phyloP scores from a whole-genome alignment of 306 rosid species.

The Inga oerstediana region DNA sequence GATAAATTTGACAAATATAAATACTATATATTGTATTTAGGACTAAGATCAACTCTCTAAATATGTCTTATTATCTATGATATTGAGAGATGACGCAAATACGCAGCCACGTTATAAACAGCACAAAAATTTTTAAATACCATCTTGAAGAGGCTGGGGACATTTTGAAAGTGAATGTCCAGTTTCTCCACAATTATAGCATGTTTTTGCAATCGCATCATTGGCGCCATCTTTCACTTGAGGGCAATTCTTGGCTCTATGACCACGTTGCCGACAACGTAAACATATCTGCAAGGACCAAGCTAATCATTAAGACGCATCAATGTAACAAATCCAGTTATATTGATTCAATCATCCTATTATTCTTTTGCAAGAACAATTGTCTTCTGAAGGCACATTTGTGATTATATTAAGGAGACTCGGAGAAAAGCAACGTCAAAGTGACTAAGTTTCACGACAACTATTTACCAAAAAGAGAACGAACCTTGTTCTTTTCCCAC shows the following conservation, averaged over 20 bases:
- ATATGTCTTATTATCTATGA: not conserved
- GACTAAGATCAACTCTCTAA: too few relatives aligned
- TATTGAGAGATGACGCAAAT: not conserved
- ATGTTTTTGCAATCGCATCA: slow-evolving; percentile 55
- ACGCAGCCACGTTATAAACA: not conserved
- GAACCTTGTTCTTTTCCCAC: slow-evolving; percentile 75
- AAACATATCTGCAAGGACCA: slow-evolving; percentile 70
- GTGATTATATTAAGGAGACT: not conserved
- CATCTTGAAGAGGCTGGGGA: slow-evolving; percentile 65
- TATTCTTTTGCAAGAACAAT: not conserved
- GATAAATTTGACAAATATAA: too few relatives aligned
- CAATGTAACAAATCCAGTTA: not conserved
- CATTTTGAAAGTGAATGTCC: slow-evolving; percentile 82
- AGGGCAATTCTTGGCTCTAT: slow-evolving; percentile 81
- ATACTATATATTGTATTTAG: too few relatives aligned
- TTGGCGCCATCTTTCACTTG: slow-evolving; percentile 45
- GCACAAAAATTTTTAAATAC: slow-evolving; percentile 39
- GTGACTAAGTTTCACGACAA: not conserved
- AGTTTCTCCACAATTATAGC: slow-evolving; percentile 86
- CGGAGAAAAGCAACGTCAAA: not conserved
- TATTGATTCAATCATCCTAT: not conserved
- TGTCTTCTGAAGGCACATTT: not conserved
- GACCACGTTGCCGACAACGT: slow-evolving; percentile 86
- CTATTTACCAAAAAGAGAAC: not conserved
- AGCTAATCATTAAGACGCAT: not conserved